Conservation (phyloP, 176 grass and related monocot species). For the Typha latifolia region DNA sequence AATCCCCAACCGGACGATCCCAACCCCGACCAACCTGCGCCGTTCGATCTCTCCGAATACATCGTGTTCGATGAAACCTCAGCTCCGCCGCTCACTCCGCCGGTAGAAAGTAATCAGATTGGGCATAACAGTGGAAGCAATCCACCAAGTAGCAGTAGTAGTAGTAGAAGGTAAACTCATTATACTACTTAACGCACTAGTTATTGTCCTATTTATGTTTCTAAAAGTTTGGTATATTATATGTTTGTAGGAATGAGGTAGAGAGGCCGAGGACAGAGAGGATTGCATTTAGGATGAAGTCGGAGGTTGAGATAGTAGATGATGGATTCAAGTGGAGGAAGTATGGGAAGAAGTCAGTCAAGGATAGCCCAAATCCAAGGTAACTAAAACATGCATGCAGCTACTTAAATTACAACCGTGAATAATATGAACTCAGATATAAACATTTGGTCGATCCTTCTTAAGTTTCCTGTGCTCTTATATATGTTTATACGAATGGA, state of each 20-base stretch:
- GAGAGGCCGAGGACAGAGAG: slow-evolving; percentile 46
- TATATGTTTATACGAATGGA: not conserved
- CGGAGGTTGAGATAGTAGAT: slow-evolving; percentile 64
- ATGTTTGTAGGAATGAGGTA: not conserved
- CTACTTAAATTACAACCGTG: too few species aligned
- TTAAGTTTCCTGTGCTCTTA: too few species aligned
- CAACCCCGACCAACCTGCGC: not conserved
- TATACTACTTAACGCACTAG: too few species aligned
- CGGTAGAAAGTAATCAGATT: not conserved
- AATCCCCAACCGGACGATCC: slow-evolving; percentile 1
- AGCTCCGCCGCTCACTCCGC: not conserved
- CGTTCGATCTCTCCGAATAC: slow-evolving; percentile 62
- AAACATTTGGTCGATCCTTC: not conserved
- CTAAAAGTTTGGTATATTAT: not conserved
- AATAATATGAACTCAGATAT: too few species aligned
- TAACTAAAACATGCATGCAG: slow-evolving; percentile 3
- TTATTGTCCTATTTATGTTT: not conserved
- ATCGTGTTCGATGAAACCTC: slow-evolving; percentile 31
- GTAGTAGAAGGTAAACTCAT: not conserved
- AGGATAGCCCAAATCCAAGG: slow-evolving; percentile 95
- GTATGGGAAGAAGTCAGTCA: slow-evolving; percentile 98
- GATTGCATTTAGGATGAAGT: slow-evolving; percentile 82
- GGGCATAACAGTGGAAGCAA: not conserved
- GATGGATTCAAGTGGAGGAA: slow-evolving; percentile 97
- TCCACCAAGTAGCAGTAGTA: not conserved